These are phyloP conservation scores for Xylaria venustula DNA, from an alignment of 495 filamentous ascomycete genomes.

Conservation along the genomic window DNA sequence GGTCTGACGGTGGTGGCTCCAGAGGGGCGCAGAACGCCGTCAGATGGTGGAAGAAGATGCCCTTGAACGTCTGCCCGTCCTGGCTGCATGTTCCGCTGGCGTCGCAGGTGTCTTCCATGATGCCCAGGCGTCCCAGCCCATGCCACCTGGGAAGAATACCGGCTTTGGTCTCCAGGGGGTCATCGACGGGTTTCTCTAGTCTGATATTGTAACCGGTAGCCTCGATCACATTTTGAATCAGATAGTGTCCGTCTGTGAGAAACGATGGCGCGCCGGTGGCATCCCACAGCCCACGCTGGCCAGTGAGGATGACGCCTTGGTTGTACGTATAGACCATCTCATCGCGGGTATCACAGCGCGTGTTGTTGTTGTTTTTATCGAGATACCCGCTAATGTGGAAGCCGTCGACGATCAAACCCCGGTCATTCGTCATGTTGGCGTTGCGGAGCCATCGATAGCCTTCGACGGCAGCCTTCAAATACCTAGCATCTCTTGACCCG, in stretches of 20 bases:
- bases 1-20: conserved; percentile 25
- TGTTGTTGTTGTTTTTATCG: conserved; percentile 46
- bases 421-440: conserved; percentile 76
- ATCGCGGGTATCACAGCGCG: conserved; percentile 73
- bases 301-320: conserved; percentile 89
- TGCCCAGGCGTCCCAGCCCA: conserved; percentile 72
- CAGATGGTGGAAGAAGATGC: conserved; percentile 91
- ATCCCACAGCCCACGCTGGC: conserved; percentile 75
- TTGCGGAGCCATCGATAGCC: conserved; percentile 76
- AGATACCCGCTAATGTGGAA: conserved; percentile 79
- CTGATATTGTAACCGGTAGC: conserved; percentile 71
- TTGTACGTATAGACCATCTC: conserved; percentile 96
- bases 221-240: conserved; percentile 67
- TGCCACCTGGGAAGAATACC: conserved; percentile 56
- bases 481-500: conserved; percentile 58
- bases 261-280: conserved; percentile 66
- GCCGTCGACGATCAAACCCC: conserved; percentile 84
- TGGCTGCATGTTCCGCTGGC: conserved; percentile 72
- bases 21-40: conserved; percentile 74
- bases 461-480: conserved; percentile 69
- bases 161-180: conserved; percentile 7
- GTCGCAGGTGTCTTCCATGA: conserved; percentile 87
- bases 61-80: conserved; percentile 90
- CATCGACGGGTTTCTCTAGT: conserved; percentile 32
- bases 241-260: conserved; percentile 73